phyloP scores from a whole-genome alignment of 1,284 basidiomycete species.

The Cryptococcus sp. region DNA sequence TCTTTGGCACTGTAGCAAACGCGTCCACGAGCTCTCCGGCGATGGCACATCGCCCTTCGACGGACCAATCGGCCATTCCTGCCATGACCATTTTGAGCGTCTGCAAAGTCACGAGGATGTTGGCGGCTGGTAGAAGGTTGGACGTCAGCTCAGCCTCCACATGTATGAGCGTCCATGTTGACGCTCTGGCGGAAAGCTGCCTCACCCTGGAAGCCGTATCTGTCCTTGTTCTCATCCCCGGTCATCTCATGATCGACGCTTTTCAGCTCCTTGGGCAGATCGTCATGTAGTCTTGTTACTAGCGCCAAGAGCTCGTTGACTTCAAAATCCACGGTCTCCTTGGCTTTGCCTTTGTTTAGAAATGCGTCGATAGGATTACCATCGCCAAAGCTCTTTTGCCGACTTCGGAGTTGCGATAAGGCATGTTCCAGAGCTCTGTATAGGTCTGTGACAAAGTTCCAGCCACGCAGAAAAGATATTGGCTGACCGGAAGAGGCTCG shows the following conservation, averaged over 20 bases:
- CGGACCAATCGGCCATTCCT: slow-evolving; percentile 39
- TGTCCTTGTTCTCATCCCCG: slow-evolving; percentile 39
- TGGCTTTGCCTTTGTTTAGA: slow-evolving; percentile 15
- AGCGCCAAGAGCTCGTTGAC: slow-evolving; percentile 32
- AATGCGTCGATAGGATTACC: slow-evolving; percentile 25
- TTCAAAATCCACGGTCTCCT: slow-evolving; percentile 18
- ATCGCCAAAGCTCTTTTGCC: slow-evolving; percentile 12
- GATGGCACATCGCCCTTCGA: slow-evolving; percentile 46
- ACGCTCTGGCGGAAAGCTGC: neutral
- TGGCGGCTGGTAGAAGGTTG: slow-evolving; percentile 32
- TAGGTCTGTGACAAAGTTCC: slow-evolving; percentile 49
- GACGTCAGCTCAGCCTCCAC: slow-evolving; percentile 3
- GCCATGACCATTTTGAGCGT: slow-evolving; percentile 50
- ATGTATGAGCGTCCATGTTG: slow-evolving; percentile 5
- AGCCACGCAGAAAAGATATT: slow-evolving; percentile 41
- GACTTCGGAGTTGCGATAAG: slow-evolving; percentile 33
- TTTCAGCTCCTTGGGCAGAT: slow-evolving; percentile 41
- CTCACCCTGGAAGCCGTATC: slow-evolving; percentile 47
- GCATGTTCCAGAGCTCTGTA: slow-evolving; percentile 51
- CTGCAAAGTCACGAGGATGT: slow-evolving; percentile 49
- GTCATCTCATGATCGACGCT: slow-evolving; percentile 36
- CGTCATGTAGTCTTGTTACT: slow-evolving; percentile 38
- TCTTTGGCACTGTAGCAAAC: slow-evolving; percentile 42
- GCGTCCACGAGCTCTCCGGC: slow-evolving; percentile 50
- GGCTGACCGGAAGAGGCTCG: slow-evolving; percentile 2